Evolutionary conservation across 108 stramenopile species (phyloP).

Genomic region (Fistulifera pelliculosa): DNA sequence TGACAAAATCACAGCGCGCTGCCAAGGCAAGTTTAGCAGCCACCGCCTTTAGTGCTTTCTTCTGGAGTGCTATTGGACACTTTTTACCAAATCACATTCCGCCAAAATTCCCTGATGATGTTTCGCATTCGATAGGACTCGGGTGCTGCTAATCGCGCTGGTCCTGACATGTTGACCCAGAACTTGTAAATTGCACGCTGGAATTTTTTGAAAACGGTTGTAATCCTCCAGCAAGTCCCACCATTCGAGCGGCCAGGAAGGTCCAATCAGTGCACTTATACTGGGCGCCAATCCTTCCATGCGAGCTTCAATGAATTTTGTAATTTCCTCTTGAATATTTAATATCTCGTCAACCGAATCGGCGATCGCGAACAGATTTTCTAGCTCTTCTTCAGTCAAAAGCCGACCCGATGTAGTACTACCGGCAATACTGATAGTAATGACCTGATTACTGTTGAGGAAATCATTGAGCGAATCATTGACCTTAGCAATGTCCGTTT

Average conservation of each 20-base stretch:
- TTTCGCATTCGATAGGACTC: constrained; percentile 19
- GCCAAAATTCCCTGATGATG: constrained; percentile 77
- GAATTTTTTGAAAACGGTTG: constrained; percentile 75
- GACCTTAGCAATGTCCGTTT: constrained; percentile 77
- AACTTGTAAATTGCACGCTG: constrained; percentile 74
- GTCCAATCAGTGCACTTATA: constrained; percentile 76
- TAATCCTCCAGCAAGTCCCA: constrained; percentile 89
- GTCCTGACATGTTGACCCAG: constrained; percentile 54
- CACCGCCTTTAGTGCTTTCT: constrained; percentile 82
- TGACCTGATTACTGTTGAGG: constrained; percentile 76
- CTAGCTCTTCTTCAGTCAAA: constrained; percentile 49
- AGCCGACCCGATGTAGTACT: constrained; percentile 71
- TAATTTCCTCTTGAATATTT: constrained; percentile 36
- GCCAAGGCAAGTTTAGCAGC: constrained; percentile 76
- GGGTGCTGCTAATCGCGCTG: constrained; percentile 29
- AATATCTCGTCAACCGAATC: constrained; percentile 52
- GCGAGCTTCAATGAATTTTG: constrained; percentile 58
- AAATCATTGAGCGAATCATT: constrained; percentile 58
- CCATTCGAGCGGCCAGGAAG: constrained; percentile 74
- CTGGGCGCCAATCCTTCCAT: constrained; percentile 64
- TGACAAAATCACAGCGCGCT: constrained; percentile 71
- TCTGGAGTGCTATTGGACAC: constrained; percentile 59
- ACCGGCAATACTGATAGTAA: constrained; percentile 88
- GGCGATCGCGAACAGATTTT: constrained; percentile 26
- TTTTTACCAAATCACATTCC: constrained; percentile 73